Evolutionary conservation across 2,329 filamentous ascomycete species (phyloP), one percentile per base, ranked within the genome.

Genomic region (Samsoniella hepiali): DNA sequence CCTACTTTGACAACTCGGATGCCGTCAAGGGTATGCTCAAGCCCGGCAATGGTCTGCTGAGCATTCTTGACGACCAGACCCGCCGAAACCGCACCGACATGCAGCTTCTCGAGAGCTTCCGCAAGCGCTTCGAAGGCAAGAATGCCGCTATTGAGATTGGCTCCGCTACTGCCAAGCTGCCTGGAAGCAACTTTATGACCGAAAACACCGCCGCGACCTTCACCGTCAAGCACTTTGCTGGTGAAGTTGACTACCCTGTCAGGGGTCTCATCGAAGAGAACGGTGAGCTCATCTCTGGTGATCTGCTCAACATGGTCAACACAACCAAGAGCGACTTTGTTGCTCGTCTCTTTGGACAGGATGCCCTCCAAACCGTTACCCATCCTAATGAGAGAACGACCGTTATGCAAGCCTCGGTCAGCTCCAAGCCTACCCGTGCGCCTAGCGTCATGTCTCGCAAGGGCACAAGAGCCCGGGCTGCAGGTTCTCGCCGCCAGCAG

Each of bases 1-100:
- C 92, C 78, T 99, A 98, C 76, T 99, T 97, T 70, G 95, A 99
- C 76, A 99, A 98, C 75, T 93, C 91, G 0, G 95, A 98, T 74
- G 93, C 94, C 10, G 93, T 97, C 65, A 92, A 91, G 71, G 94
- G 93, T 13, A 82, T 99, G 38, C 81, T 99, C 62, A 99, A 98
- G 79, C 84, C 91, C 63, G 92, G 93, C 32, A 98, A 98, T 71
- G 95, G 95, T 51, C 81, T 99, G 45, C 82, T 99, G 27, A 93
- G 92, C 76, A 99, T 99, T 67, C 81, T 99, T 0, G 95, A 99
- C 72, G 95, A 99, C 72, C 95, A 99, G 76, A 97, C 93, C 51
- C 89, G 91, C 56, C 91, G 94, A 61, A 91, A 94, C 69, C 89
- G 93, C 71, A 91, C 89, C 0, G 95, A 99, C 68, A 84, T 90